Base-by-base conservation (phyloP, 2,329 filamentous ascomycete species). In the Penicillium oxalicum region DNA sequence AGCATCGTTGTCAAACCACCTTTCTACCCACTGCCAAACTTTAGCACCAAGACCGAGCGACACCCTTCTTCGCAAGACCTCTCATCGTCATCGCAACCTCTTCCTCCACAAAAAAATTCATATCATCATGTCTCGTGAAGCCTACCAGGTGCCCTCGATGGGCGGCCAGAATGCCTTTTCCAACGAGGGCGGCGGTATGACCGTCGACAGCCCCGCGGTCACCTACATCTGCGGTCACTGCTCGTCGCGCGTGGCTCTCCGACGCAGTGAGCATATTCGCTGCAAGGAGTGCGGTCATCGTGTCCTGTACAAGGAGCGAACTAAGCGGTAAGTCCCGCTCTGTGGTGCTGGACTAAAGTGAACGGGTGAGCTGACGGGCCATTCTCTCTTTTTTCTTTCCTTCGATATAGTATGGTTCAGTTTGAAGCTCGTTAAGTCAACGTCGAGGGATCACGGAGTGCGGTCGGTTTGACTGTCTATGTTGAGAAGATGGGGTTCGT, bases 261-360 rank as follows among this genome's bases (percentile, higher is more conserved):
- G 86, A 70, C 81, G 84, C 58, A 85, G 83, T 54, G 88, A 93
- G 62, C 83, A 86, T 32, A 91, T 95, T 59, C 80, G 88, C 27
- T 95, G 90, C 78, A 87, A 88, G 70, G 87, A 91, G 73, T 98
- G 93, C 70, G 93, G 93, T 6, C 93, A 95, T 64, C 84, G 93
- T 57, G 90, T 98, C 53, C 74, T 98, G 59, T 97, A 97, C 74
- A 98, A 98, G 81, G 88, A 96, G 81, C 77, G 93, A 66, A 98
- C 93, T 39, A 96, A 95, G 79, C 83, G 93, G 93, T 96, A 69
- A 72, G 86, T 33, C 9, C 5, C 8, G 11, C 4, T 12, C 44
- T 45, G 48, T 38, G 26, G 35, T 28, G 34, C 6, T n/a, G 9
- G 8, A 18, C 18, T 9, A 37, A 4, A 13, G 4, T 39, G 34